phyloP scores from a whole-genome alignment of 2,329 filamentous ascomycete species.

The Colletotrichum paranaense region DNA sequence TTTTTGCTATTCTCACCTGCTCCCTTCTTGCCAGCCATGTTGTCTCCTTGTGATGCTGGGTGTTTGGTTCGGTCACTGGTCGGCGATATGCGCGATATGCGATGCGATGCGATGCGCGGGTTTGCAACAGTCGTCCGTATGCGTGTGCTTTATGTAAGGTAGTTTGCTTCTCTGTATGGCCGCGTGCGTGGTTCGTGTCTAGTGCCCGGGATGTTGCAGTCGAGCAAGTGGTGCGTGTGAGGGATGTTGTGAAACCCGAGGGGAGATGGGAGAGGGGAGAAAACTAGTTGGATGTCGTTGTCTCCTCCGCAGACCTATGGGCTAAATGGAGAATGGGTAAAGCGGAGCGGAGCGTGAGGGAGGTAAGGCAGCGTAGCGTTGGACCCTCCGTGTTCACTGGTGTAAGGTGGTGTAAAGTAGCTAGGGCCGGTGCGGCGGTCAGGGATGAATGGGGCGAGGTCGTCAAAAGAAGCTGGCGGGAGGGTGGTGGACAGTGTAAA shows the following conservation, averaged over 20 bases:
- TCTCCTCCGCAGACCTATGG: slow-evolving; percentile 22
- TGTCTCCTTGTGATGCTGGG: background rate
- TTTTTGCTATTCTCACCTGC: slow-evolving; percentile 86
- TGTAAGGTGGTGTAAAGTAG: background rate
- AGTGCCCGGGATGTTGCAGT: slow-evolving; percentile 26
- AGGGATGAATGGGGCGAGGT: slow-evolving; percentile 5
- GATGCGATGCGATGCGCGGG: slow-evolving; percentile 25
- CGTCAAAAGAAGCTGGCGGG: background rate
- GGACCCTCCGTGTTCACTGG: background rate
- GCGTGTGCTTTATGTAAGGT: slow-evolving; percentile 6
- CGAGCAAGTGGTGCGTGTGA: slow-evolving; percentile 11
- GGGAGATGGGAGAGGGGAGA: slow-evolving; percentile 18
- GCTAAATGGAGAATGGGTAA: slow-evolving; percentile 15
- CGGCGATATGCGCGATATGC: slow-evolving; percentile 4
- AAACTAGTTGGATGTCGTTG: slow-evolving; percentile 24
- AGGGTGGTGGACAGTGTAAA: background rate
- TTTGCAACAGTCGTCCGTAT: slow-evolving; percentile 11
- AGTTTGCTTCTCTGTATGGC: background rate
- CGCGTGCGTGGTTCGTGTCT: slow-evolving; percentile 23
- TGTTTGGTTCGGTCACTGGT: background rate
- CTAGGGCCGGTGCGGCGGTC: background rate
- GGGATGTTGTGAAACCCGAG: slow-evolving; percentile 21
- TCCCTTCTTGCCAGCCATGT: slow-evolving; percentile 78
- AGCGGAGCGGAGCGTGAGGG: slow-evolving; percentile 16
- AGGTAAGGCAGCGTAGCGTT: slow-evolving; percentile 5